phyloP scores from a whole-genome alignment of 148 eudicot species.

The Mesembryanthemum crystallinum region DNA sequence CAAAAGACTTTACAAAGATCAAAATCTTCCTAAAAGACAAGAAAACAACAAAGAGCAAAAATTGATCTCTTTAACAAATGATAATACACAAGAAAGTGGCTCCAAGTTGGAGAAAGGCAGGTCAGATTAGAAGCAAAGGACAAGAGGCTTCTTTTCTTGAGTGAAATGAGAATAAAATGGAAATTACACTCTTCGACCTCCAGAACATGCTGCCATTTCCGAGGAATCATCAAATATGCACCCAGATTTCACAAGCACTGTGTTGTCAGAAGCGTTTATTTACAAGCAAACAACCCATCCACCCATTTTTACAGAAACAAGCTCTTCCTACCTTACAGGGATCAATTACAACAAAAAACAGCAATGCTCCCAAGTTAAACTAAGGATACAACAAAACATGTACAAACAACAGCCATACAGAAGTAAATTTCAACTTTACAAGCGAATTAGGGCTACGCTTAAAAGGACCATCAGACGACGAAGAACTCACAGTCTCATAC shows the following conservation, averaged over 20 bases:
- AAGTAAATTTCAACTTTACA: slow-evolving; percentile 17
- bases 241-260: slow-evolving; percentile 5
- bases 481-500: no score
- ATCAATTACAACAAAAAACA: slow-evolving; percentile 15
- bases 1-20: slow-evolving; percentile 13
- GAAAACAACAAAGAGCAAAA: not conserved
- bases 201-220: slow-evolving; percentile 23
- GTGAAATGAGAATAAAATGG: not conserved
- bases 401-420: slow-evolving; percentile 6
- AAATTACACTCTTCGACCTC: slow-evolving; percentile 11
- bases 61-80: not conserved
- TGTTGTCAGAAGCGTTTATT: slow-evolving; percentile 19
- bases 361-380: slow-evolving; percentile 14
- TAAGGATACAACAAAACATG: slow-evolving; percentile 22
- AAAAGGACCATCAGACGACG: slow-evolving; percentile 15
- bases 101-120: slow-evolving; percentile 19
- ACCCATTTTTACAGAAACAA: slow-evolving; percentile 22
- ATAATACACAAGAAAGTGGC: slow-evolving; percentile 18
- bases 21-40: not conserved
- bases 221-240: slow-evolving; percentile 5
- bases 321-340: slow-evolving; percentile 22
- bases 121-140: slow-evolving; percentile 8
- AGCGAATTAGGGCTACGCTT: not conserved
- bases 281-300: slow-evolving; percentile 18
- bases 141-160: slow-evolving; percentile 4